phyloP scores from a whole-genome alignment of 805 yeast species.

The Candida cerambycidarum region DNA sequence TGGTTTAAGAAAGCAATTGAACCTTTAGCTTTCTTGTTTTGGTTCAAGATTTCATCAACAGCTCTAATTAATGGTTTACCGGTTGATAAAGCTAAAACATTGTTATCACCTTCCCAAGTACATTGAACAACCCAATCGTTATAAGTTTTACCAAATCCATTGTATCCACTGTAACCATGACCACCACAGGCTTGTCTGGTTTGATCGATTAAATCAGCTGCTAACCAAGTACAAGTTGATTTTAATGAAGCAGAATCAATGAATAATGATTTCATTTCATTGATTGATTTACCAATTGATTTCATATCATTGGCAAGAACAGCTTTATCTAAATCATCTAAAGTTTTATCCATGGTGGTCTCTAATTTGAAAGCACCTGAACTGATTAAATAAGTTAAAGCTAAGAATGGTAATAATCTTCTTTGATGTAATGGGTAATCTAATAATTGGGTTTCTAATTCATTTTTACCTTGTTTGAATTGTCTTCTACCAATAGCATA shows the following conservation, averaged over 20 bases:
- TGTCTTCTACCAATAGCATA: constrained; percentile 49
- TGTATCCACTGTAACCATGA: constrained; percentile 46
- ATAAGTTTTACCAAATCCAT: constrained; percentile 45
- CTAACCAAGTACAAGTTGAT: constrained; percentile 45
- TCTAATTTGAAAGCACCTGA: constrained; percentile 41
- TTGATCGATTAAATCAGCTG: constrained; percentile 42
- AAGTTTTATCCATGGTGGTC: constrained; percentile 28
- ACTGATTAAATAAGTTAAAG: constrained; percentile 38
- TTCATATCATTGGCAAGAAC: constrained; percentile 32
- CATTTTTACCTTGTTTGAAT: constrained; percentile 28
- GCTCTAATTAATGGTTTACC: constrained; percentile 41
- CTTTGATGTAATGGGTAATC: constrained; percentile 48
- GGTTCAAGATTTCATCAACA: constrained; percentile 26
- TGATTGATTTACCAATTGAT: constrained; percentile 31
- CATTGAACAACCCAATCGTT: constrained; percentile 50
- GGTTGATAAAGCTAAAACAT: constrained; percentile 41
- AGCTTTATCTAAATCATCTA: constrained; percentile 37
- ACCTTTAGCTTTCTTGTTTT: constrained; percentile 34
- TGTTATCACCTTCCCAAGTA: constrained; percentile 53
- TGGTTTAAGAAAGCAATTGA: constrained; percentile 34
- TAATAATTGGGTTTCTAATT: constrained; percentile 40
- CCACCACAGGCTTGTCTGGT: constrained; percentile 49
- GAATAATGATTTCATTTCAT: constrained; percentile 41
- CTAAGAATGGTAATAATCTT: constrained; percentile 45
- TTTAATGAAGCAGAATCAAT: constrained; percentile 46